Base-by-base conservation (phyloP, 1,284 basidiomycete genomes). In the Inonotus obliquus region DNA sequence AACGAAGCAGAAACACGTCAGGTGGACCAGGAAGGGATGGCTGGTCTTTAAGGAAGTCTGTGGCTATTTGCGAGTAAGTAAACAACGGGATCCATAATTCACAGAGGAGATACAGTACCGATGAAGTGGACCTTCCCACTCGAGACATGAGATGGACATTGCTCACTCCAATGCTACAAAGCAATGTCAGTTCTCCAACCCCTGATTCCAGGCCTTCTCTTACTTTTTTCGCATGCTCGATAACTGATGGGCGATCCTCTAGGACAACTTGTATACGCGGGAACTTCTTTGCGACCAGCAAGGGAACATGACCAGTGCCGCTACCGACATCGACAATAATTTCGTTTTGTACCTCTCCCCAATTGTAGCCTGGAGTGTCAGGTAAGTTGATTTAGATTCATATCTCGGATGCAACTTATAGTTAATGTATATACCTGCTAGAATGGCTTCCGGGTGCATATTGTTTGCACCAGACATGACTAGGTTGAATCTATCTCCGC, bases 1-100 rank as follows among this genome's bases (percentile, higher is more conserved):
- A 61, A 14, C 70, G 64, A 17, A 73, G 57, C 25, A 72, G 45
- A 63, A 67, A 71, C 9, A 71, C 66, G 13, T 63, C 64, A 1
- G 70, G 69, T 21, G 56, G n/a, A 6, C 44, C 48, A 2, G 61
- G 54, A 19, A 63, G 39, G 21, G 66, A 63, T 1, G 70, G 67
- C 57, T 73, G 70, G 2, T 65, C 58, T 6, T 45, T 41, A 60
- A 75, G 72, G 63, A 71, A 73, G 62, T 71, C 69, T 53, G 72
- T 69, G 3, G 48, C 69, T 72, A 57, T 7, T 39, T n/a, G 14
- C 23, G 25, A 32, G 23, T n/a, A 10, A 11, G 25, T 35, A 9
- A 44, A n/a, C 9, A 35, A 51, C 10, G 38, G 29, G n/a, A n/a
- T 51, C 13, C 2, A n/a, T 32, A 52, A 11, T 13, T 11, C 4